A percentile compares a stretch with the other conserved stretches of the same genome.
These are phyloP conservation scores for Sarocladium oryzae DNA, from an alignment of 2,329 filamentous ascomycete genomes.

Conservation along the genomic window DNA sequence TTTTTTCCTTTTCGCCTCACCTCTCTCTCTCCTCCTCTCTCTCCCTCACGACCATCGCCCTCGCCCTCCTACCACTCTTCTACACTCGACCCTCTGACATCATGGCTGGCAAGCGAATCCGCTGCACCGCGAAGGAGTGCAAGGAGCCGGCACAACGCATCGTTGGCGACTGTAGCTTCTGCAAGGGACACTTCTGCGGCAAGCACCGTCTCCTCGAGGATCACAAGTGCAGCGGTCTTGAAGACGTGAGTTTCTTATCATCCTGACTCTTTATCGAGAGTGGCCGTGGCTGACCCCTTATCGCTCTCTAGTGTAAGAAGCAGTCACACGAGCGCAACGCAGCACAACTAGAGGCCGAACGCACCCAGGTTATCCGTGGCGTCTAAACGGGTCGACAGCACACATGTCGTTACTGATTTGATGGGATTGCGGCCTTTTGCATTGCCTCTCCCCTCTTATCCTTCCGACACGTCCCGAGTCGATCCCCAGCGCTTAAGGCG, in stretches of 20 bases:
- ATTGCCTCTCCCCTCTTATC: not conserved
- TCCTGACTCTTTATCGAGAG: not conserved
- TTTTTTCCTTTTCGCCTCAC: slow-evolving; percentile 3
- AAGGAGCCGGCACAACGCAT: slow-evolving; percentile 83
- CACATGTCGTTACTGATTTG: not conserved
- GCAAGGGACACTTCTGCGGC: slow-evolving; percentile 86
- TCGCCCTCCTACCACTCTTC: slow-evolving; percentile 2
- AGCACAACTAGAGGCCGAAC: slow-evolving; percentile 83
- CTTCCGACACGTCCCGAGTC: not conserved
- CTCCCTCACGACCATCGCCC: not conserved
- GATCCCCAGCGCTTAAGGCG: not conserved
- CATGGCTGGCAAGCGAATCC: slow-evolving; percentile 70
- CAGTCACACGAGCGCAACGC: slow-evolving; percentile 93
- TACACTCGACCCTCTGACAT: slow-evolving; percentile 12
- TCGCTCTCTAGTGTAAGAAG: slow-evolving; percentile 70
- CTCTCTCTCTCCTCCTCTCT: slow-evolving; percentile 2
- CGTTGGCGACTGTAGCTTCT: slow-evolving; percentile 94
- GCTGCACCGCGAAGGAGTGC: slow-evolving; percentile 87
- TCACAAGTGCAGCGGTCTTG: slow-evolving; percentile 86
- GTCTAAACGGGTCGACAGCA: slow-evolving; percentile 45
- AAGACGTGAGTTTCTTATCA: slow-evolving; percentile 58
- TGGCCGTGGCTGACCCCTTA: slow-evolving; percentile 9
- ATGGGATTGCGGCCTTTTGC: not conserved
- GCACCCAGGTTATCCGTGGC: slow-evolving; percentile 89
- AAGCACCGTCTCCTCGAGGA: slow-evolving; percentile 92